These are phyloP conservation scores for Periconia macrospinosa DNA, from an alignment of 2,329 filamentous ascomycete genomes.

Conservation along the genomic window DNA sequence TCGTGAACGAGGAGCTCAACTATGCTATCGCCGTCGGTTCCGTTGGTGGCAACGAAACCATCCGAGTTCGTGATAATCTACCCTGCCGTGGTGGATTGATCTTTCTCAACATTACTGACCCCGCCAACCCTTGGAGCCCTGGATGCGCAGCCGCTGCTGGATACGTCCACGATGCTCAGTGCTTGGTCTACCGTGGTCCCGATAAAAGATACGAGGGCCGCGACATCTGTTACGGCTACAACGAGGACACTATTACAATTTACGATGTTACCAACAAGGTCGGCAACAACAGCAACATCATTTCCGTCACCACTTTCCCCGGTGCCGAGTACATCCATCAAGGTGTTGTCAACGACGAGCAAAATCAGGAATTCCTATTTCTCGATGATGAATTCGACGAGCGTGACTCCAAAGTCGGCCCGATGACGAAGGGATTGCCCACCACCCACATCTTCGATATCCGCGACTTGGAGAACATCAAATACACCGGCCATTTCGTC, in stretches of 20 bases:
- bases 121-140: constrained; percentile 53
- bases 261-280: constrained; percentile 54
- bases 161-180: constrained; percentile 64
- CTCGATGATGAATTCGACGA: constrained; percentile 38
- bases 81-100: constrained; percentile 56
- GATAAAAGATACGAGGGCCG: constrained; percentile 50
- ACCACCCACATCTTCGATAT: constrained; percentile 40
- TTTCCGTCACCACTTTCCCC: constrained; percentile 56
- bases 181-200: constrained; percentile 56
- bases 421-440: constrained; percentile 30
- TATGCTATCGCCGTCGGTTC: constrained; percentile 33
- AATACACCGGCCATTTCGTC: constrained; percentile 45
- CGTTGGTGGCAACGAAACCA: constrained; percentile 26
- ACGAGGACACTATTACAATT: constrained; percentile 55
- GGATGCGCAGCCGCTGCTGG: constrained; percentile 58
- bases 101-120: constrained; percentile 59
- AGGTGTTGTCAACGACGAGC: constrained; percentile 41
- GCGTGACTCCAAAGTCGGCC: constrained; percentile 28
- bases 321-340: constrained; percentile 60
- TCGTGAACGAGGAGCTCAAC: constrained; percentile 33
- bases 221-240: constrained; percentile 60
- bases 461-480: constrained; percentile 28
- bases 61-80: constrained; percentile 24
- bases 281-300: constrained; percentile 43
- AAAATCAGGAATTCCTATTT: constrained; percentile 30